These are phyloP conservation scores for Alternaria brassicicola DNA, from an alignment of 2,329 filamentous ascomycete species.

Conservation along the genomic window DNA sequence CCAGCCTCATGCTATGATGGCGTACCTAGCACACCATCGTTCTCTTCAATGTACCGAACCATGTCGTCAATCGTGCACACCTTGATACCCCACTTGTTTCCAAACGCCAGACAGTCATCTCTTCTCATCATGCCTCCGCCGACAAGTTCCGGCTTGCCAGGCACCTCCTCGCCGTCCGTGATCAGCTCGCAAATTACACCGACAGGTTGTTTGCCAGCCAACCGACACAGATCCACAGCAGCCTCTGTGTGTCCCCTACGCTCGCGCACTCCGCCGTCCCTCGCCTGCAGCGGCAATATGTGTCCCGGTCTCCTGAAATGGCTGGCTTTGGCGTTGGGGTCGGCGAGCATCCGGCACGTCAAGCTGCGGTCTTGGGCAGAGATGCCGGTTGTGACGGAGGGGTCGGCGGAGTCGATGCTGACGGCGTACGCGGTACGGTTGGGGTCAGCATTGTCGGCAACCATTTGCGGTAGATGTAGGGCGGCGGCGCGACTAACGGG, in stretches of 20 bases:
- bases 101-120: slow-evolving; percentile 87
- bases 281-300: slow-evolving; percentile 81
- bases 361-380: slow-evolving; percentile 84
- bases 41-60: slow-evolving; percentile 77
- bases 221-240: slow-evolving; percentile 83
- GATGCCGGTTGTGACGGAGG: slow-evolving; percentile 78
- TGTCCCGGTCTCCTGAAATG: slow-evolving; percentile 86
- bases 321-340: slow-evolving; percentile 58
- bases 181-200: slow-evolving; percentile 92
- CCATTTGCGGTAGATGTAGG: slow-evolving; percentile 89
- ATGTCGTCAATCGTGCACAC: slow-evolving; percentile 96
- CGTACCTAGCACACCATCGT: slow-evolving; percentile 58
- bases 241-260: slow-evolving; percentile 91
- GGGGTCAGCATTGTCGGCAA: slow-evolving; percentile 74
- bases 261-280: slow-evolving; percentile 78
- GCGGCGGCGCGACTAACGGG: slow-evolving; percentile 69
- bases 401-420: slow-evolving; percentile 78
- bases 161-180: slow-evolving; percentile 77
- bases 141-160: slow-evolving; percentile 68
- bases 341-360: slow-evolving; percentile 79
- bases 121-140: slow-evolving; percentile 89
- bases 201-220: slow-evolving; percentile 75
- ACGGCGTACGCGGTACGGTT: slow-evolving; percentile 93
- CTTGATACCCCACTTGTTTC: slow-evolving; percentile 83
- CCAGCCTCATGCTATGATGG: slow-evolving; percentile 15